A percentile compares a stretch with the other conserved stretches of the same genome.
phyloP scores from a whole-genome alignment of 2,329 filamentous ascomycete genomes.

The Monilinia fructicola region DNA sequence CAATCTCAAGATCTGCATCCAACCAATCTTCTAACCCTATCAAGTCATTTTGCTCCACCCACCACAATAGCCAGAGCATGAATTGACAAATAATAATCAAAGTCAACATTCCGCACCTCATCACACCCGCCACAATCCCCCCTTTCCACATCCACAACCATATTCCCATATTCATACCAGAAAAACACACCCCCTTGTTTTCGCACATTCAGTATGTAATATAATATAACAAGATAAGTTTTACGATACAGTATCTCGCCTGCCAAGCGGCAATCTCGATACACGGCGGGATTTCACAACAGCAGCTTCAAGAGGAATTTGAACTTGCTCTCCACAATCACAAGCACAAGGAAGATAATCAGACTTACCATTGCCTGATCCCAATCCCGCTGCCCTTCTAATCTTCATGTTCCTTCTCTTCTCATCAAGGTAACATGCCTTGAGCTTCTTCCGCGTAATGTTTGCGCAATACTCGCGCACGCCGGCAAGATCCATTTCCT shows the following conservation, averaged over 20 bases:
- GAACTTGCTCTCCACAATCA: slow-evolving; percentile 15
- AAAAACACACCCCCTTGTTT: slow-evolving; percentile 12
- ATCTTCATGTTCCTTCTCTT: slow-evolving; percentile 21
- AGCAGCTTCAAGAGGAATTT: slow-evolving; percentile 11
- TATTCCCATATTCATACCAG: neutral
- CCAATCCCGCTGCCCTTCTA: neutral
- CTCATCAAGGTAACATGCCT: slow-evolving; percentile 22
- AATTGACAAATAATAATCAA: slow-evolving; percentile 22
- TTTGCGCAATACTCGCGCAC: slow-evolving; percentile 22
- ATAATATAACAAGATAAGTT: neutral
- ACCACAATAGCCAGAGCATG: slow-evolving; percentile 18
- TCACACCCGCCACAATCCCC: neutral
- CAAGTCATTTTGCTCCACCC: slow-evolving; percentile 15
- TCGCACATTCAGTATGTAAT: slow-evolving; percentile 23
- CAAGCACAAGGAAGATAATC: slow-evolving; percentile 20
- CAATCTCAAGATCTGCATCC: neutral
- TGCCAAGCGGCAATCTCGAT: slow-evolving; percentile 15
- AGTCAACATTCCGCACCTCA: slow-evolving; percentile 12
- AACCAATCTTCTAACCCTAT: neutral
- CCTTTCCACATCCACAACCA: neutral
- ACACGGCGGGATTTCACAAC: slow-evolving; percentile 9
- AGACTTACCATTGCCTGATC: slow-evolving; percentile 19
- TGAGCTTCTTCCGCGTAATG: slow-evolving; percentile 21
- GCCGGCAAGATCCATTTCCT: slow-evolving; percentile 20
- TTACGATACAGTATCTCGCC: slow-evolving; percentile 19